Conservation (phyloP, 2,329 filamentous ascomycete genomes). For the Ceratocystis variospora region DNA sequence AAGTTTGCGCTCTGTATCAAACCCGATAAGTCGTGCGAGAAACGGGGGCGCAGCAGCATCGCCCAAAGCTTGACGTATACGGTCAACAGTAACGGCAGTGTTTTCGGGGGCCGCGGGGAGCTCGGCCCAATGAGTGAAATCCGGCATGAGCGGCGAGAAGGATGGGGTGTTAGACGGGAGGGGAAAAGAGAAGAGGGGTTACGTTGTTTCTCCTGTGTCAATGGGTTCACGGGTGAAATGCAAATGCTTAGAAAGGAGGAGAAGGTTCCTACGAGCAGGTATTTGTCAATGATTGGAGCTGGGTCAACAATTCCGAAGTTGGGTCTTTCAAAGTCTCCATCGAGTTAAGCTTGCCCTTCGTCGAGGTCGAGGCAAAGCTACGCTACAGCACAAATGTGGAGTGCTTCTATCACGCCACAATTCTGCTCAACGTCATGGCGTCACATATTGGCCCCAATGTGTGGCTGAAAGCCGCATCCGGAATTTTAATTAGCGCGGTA, state of each 20-base stretch:
- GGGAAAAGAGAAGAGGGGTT: not conserved
- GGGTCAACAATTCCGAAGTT: too few species aligned
- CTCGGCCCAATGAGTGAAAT: constrained; percentile 15
- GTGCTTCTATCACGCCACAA: not conserved
- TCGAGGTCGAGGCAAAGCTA: not conserved
- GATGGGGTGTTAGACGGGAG: not conserved
- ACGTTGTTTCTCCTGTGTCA: too few species aligned
- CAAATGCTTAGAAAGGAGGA: too few species aligned
- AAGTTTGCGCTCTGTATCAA: constrained; percentile 13
- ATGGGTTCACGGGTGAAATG: too few species aligned
- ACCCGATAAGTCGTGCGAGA: constrained; percentile 14
- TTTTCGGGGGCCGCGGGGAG: constrained; percentile 11
- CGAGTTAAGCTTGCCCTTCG: too few species aligned
- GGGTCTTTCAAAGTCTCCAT: too few species aligned
- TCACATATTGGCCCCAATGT: not conserved
- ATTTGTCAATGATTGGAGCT: too few species aligned
- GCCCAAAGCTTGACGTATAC: constrained; percentile 13
- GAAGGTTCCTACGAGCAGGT: too few species aligned
- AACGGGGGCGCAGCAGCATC: constrained; percentile 11
- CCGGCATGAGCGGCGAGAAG: constrained; percentile 3
- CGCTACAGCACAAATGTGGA: not conserved
- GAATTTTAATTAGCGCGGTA: not conserved
- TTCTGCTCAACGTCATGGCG: not conserved
- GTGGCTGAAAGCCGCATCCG: not conserved
- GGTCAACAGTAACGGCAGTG: constrained; percentile 11